Evolutionary conservation across 805 yeast species (phyloP), one percentile per base, ranked within the genome.

Genomic region (Kluyveromyces dobzhanskii): DNA sequence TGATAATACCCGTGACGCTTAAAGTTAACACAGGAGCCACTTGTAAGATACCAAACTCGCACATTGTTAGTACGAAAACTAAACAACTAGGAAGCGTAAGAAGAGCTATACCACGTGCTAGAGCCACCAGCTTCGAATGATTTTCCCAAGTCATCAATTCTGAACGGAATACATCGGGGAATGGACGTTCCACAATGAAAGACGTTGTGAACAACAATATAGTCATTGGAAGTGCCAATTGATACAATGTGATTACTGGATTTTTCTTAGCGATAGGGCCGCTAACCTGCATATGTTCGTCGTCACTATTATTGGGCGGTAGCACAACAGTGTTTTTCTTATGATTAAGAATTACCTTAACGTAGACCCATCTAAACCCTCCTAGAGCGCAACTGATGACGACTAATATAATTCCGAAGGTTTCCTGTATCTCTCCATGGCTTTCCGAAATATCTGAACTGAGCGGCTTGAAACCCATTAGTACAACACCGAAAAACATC

Each of bases 311-410:
- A n/a, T 27, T 27, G 11, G 13, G 23, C 2, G 29, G 14, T 14
- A 33, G 29, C 13, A 32, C 40, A 10, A 35, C 32, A 12, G 33
- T 30, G 32, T 77, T 78, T 32, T 66, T 70, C 47, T 17, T 34
- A 17, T 34, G 37, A 18, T 73, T 80, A 36, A 92, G 64, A 26
- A 90, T 69, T 17, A 92, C 59, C 55, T 92, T 97, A 1, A 97
- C 87, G 44, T 88, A 74, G 1, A 95, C 90, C 98, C 98, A 92
- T 46, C 98, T 73, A 37, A 92, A 65, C 0, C 98, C 98, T 12
- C 92, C 80, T 64, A 86, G 72, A 56, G 82, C 71, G 2, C 94
- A 76, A 3, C 95, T 88, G 2, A 73, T 63, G 21, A 92, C 62
- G 1, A 90, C 97, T 19, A 87, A 63, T 2, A 76, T 38, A 17